Conservation (phyloP, 2,329 filamentous ascomycete species). For the Xylaria digitata region DNA sequence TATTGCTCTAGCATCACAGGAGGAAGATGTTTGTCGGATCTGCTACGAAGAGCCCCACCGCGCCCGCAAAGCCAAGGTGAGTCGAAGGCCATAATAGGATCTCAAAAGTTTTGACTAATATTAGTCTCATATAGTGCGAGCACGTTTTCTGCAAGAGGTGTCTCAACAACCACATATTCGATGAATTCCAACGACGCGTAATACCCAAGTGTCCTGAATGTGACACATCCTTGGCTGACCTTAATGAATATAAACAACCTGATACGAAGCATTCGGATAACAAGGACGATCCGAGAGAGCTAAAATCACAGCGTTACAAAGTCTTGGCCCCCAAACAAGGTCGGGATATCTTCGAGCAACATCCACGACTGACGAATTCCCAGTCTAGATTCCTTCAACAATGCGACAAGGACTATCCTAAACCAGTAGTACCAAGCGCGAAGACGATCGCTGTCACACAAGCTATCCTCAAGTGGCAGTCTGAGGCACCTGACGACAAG, state of each 20-base stretch:
- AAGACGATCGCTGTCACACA: conserved; percentile 35
- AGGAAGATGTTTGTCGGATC: conserved; percentile 18
- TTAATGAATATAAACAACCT: background rate
- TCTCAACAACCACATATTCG: background rate
- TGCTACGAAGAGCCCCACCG: conserved; percentile 25
- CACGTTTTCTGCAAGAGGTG: conserved; percentile 32
- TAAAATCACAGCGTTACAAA: background rate
- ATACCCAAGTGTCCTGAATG: conserved; percentile 28
- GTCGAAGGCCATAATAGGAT: background rate
- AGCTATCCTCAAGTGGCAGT: conserved; percentile 27
- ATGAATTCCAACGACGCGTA: conserved; percentile 7
- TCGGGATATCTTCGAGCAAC: conserved; percentile 13
- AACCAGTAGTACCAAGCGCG: conserved; percentile 25
- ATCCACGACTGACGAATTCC: conserved; percentile 13
- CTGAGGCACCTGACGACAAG: conserved; percentile 35
- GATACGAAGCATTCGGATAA: conserved; percentile 1
- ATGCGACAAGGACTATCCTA: conserved; percentile 15
- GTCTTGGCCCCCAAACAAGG: background rate
- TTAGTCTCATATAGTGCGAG: conserved; percentile 9
- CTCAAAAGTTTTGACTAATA: background rate
- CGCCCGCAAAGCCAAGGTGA: background rate
- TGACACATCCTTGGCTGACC: background rate
- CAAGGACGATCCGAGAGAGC: background rate
- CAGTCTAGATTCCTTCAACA: conserved; percentile 24
- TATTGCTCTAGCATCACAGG: conserved; percentile 9